Evolutionary conservation across 2,329 filamentous ascomycete species (phyloP).

Genomic region (Aspergillus amoenus): DNA sequence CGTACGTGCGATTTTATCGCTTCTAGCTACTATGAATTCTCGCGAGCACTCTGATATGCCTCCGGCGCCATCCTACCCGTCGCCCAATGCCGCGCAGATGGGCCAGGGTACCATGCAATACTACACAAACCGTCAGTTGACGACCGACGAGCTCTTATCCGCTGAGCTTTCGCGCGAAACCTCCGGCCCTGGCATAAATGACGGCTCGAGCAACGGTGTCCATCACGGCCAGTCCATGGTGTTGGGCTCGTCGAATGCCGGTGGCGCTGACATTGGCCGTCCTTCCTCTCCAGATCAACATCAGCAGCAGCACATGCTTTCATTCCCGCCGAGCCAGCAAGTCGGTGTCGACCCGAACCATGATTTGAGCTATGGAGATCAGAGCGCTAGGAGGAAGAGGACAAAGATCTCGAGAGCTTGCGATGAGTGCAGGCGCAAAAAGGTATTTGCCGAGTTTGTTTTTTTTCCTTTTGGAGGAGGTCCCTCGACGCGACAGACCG

Average conservation of each 20-base stretch:
- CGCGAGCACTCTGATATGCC: constrained; percentile 45
- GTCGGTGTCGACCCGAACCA: constrained; percentile 47
- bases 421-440: constrained; percentile 85
- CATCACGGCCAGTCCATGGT: constrained; percentile 44
- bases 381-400: constrained; percentile 69
- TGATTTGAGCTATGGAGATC: constrained; percentile 56
- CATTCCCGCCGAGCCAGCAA: constrained; percentile 45
- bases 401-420: constrained; percentile 87
- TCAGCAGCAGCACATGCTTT: constrained; percentile 41
- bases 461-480: constrained; percentile 7
- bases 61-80: constrained; percentile 45
- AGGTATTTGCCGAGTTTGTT: constrained; percentile 45
- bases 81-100: constrained; percentile 46
- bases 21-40: constrained; percentile 36
- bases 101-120: constrained; percentile 45
- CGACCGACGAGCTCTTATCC: constrained; percentile 48
- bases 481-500: constrained; percentile 15
- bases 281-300: constrained; percentile 39
- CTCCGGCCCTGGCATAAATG: constrained; percentile 44
- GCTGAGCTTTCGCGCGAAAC: constrained; percentile 49
- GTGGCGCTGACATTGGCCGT: constrained; percentile 37
- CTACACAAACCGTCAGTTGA: constrained; percentile 45
- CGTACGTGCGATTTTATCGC: constrained; percentile 10
- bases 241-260: constrained; percentile 37
- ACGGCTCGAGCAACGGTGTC: constrained; percentile 38